phyloP scores from a whole-genome alignment of 2,329 filamentous ascomycete species.

The Aspergillus quadricinctus region DNA sequence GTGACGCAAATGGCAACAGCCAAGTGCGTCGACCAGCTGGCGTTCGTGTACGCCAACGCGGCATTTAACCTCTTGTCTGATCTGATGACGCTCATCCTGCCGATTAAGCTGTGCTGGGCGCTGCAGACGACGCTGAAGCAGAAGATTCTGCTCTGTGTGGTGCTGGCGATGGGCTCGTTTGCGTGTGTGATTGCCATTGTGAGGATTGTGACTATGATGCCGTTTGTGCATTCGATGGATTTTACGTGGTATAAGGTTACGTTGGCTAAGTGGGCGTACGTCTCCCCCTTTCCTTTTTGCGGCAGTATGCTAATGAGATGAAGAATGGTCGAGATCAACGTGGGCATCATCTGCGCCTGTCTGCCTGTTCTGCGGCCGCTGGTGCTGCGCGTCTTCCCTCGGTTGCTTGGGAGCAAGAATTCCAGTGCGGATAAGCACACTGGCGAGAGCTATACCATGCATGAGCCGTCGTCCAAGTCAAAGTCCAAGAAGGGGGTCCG shows the following conservation, averaged over 20 bases:
- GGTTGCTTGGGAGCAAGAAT: not conserved
- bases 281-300: not conserved
- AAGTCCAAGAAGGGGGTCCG: not conserved
- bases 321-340: slow-evolving; percentile 15
- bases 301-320: not conserved
- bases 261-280: slow-evolving; percentile 14
- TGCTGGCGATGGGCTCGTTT: slow-evolving; percentile 12
- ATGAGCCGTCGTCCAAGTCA: not conserved
- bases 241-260: slow-evolving; percentile 14
- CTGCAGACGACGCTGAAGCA: slow-evolving; percentile 8
- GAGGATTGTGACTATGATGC: slow-evolving; percentile 14
- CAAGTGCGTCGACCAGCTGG: slow-evolving; percentile 9
- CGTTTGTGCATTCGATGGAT: slow-evolving; percentile 7
- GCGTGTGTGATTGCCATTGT: slow-evolving; percentile 12
- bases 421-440: not conserved
- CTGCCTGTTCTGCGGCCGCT: slow-evolving; percentile 11
- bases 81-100: slow-evolving; percentile 7
- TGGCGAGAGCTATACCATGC: slow-evolving; percentile 3
- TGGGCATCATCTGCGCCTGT: slow-evolving; percentile 14
- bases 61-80: slow-evolving; percentile 12
- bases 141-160: slow-evolving; percentile 4
- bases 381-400: slow-evolving; percentile 2
- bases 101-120: slow-evolving; percentile 9
- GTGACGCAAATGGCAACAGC: slow-evolving; percentile 7
- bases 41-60: slow-evolving; percentile 13